Conservation (phyloP, 148 eudicot species). For the Polygonum maritimum region DNA sequence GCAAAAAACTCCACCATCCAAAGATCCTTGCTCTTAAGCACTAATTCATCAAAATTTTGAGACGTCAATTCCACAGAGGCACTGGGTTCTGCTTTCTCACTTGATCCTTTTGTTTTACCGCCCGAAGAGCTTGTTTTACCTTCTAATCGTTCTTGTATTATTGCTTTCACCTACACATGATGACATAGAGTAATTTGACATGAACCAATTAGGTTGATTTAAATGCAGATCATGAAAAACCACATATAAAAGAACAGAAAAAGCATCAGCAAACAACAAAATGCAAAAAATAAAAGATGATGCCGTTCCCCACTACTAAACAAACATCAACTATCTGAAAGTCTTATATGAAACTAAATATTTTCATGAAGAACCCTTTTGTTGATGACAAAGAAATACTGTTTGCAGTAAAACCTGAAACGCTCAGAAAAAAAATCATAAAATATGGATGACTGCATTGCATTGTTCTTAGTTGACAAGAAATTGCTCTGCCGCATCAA, state of each 20-base stretch:
- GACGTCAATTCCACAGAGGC: constrained; percentile 82
- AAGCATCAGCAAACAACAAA: background rate
- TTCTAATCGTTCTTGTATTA: constrained; percentile 65
- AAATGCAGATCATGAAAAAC: background rate
- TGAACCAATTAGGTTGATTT: background rate
- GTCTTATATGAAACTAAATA: background rate
- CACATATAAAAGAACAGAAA: background rate
- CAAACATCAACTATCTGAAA: background rate
- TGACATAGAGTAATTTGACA: background rate
- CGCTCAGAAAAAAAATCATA: background rate
- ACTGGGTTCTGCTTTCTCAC: constrained; percentile 76
- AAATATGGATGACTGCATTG: background rate
- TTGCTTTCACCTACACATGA: constrained; percentile 62
- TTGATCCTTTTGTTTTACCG: constrained; percentile 76
- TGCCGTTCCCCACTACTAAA: background rate
- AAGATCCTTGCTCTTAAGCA: constrained; percentile 79
- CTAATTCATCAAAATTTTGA: constrained; percentile 74
- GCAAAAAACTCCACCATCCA: constrained; percentile 99
- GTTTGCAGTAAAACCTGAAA: background rate
- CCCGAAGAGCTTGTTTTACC: constrained; percentile 72
- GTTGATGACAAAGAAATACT: background rate
- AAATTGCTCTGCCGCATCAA: background rate
- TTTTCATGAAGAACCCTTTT: background rate
- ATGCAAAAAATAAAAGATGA: background rate
- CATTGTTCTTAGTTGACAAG: background rate